These are phyloP conservation scores for Mucor piriformis DNA, from an alignment of 371 early-diverging fungal species.

Conservation along the genomic window DNA sequence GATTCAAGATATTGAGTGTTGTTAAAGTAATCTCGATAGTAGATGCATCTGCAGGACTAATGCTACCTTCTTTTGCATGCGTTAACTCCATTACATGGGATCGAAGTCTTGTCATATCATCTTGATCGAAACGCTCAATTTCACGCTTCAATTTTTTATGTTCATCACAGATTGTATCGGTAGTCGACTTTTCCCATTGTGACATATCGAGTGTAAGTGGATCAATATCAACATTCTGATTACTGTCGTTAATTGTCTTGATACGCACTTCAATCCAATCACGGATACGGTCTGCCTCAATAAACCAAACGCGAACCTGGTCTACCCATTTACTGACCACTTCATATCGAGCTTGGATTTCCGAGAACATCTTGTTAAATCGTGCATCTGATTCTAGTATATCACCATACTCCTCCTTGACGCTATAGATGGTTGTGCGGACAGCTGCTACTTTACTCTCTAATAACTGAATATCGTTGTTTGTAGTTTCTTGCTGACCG, in stretches of 20 bases:
- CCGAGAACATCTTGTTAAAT: slow-evolving; percentile 23
- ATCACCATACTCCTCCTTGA: slow-evolving; percentile 38
- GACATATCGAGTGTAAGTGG: slow-evolving; percentile 25
- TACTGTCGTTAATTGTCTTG: slow-evolving; percentile 31
- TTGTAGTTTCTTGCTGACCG: slow-evolving; percentile 26
- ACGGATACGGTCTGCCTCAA: slow-evolving; percentile 54
- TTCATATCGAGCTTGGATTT: slow-evolving; percentile 33
- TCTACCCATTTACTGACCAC: slow-evolving; percentile 52
- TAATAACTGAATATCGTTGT: slow-evolving; percentile 36
- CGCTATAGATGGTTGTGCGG: slow-evolving; percentile 28
- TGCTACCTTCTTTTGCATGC: slow-evolving; percentile 16
- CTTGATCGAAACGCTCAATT: slow-evolving; percentile 52
- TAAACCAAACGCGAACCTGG: slow-evolving; percentile 58
- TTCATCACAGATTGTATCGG: slow-evolving; percentile 26
- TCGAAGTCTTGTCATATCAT: slow-evolving; percentile 55
- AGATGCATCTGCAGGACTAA: slow-evolving; percentile 53
- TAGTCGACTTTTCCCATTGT: slow-evolving; percentile 17
- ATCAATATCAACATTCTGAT: slow-evolving; percentile 30
- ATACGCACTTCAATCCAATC: slow-evolving; percentile 53
- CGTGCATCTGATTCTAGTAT: slow-evolving; percentile 23
- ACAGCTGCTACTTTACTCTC: slow-evolving; percentile 42
- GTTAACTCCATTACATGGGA: slow-evolving; percentile 47
- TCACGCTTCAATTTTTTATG: slow-evolving; percentile 47
- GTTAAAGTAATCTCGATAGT: slow-evolving; percentile 52
- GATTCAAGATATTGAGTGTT: slow-evolving; percentile 41